Conservation (phyloP, 805 yeast genomes). For the Yarrowia osloensis region DNA sequence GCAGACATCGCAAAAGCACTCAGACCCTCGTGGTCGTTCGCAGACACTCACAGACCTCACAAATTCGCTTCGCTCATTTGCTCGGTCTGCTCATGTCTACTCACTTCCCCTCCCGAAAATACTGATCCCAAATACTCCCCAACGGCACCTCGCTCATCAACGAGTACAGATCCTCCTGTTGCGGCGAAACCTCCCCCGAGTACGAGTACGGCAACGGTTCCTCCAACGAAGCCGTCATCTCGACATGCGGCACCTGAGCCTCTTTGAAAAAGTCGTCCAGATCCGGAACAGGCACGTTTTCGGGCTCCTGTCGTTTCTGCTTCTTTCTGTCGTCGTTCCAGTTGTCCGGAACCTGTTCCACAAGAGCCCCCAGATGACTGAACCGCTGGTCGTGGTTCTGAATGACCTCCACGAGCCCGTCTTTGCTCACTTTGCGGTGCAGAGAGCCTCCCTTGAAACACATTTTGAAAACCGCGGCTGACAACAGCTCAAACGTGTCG, state of each 20-base stretch:
- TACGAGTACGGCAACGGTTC: not conserved
- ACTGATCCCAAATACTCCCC: constrained; percentile 22
- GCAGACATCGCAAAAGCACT: too few relatives aligned
- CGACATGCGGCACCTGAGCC: not conserved
- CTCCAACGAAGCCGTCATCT: constrained; percentile 9
- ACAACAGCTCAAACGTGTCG: constrained; percentile 68
- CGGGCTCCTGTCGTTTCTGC: not conserved
- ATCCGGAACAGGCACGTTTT: not conserved
- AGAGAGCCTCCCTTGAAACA: constrained; percentile 11
- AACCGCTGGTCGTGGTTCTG: constrained; percentile 13
- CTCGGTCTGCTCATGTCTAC: too few relatives aligned
- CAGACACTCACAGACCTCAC: not conserved
- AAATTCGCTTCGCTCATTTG: not conserved
- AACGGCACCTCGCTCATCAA: constrained; percentile 10
- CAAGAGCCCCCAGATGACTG: constrained; percentile 1
- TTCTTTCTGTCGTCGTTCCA: constrained; percentile 6
- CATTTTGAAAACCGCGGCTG: constrained; percentile 57
- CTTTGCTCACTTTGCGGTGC: not conserved
- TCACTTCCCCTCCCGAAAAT: not conserved
- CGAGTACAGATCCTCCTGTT: not conserved
- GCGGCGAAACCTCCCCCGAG: not conserved
- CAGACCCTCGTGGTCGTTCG: too few relatives aligned
- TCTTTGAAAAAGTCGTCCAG: constrained; percentile 11
- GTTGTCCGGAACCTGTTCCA: constrained; percentile 13
- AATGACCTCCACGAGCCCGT: constrained; percentile 1